These are phyloP conservation scores for Aspergillus costaricaensis DNA, from an alignment of 2,329 filamentous ascomycete genomes.

Conservation along the genomic window DNA sequence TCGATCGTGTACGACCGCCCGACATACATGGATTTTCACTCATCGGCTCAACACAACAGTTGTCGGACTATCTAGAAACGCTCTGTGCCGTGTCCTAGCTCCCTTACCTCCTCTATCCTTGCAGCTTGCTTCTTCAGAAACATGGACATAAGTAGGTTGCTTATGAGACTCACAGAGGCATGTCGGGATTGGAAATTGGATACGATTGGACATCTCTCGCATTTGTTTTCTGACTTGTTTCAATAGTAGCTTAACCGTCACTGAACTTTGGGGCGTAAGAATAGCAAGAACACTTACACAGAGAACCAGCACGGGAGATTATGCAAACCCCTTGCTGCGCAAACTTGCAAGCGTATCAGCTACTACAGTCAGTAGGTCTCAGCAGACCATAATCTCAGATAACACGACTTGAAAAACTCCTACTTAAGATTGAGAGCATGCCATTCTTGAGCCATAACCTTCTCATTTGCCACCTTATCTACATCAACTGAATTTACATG, in stretches of 20 bases:
- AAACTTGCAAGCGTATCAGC: neutral
- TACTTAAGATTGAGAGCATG: neutral
- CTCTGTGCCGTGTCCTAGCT: neutral
- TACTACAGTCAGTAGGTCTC: neutral
- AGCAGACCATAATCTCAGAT: neutral
- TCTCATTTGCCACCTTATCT: neutral
- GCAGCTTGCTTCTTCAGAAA: neutral
- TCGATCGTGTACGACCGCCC: neutral
- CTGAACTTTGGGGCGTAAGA: neutral
- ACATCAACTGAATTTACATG: neutral
- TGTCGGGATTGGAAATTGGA: neutral
- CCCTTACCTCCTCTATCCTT: neutral
- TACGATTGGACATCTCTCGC: neutral
- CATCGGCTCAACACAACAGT: too few relatives aligned
- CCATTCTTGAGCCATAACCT: neutral
- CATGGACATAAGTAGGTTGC: neutral
- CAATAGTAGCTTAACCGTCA: neutral
- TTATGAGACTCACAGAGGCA: neutral
- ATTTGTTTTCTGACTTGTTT: neutral
- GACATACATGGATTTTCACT: too few relatives aligned
- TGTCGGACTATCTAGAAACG: too few relatives aligned
- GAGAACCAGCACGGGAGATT: neutral
- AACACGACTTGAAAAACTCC: neutral
- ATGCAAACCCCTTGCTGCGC: neutral
- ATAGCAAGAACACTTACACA: neutral